These are phyloP conservation scores for Geosmithia morbida DNA, from an alignment of 2,329 filamentous ascomycete species.

Conservation along the genomic window DNA sequence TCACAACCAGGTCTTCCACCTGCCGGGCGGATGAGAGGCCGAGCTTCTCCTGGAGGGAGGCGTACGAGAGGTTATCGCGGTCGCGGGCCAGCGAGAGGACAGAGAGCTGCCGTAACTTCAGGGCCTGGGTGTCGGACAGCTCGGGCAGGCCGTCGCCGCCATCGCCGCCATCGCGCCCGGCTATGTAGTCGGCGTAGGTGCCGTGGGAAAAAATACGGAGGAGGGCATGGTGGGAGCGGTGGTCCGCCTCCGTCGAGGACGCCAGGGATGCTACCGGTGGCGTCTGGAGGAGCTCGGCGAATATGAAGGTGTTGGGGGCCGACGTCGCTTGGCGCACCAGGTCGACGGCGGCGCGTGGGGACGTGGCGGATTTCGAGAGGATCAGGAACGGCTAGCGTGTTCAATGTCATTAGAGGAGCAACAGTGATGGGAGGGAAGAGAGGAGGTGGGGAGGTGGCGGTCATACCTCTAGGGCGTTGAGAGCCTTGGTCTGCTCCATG, in stretches of 20 bases:
- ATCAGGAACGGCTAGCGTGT: constrained; percentile 66
- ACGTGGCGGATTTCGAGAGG: constrained; percentile 73
- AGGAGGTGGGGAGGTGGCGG: background rate
- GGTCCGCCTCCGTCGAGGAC: constrained; percentile 46
- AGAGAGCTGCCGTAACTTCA: constrained; percentile 84
- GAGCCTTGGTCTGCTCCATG: constrained; percentile 63
- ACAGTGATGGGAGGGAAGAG: no score
- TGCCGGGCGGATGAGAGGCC: constrained; percentile 51
- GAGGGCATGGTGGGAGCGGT: constrained; percentile 48
- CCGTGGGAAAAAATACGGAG: constrained; percentile 89
- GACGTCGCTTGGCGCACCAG: constrained; percentile 80
- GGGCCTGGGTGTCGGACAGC: constrained; percentile 56
- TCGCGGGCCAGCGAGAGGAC: constrained; percentile 68
- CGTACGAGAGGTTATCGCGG: constrained; percentile 57
- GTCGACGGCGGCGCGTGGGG: constrained; percentile 72
- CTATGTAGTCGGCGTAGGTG: constrained; percentile 62
- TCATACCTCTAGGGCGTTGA: constrained; percentile 47
- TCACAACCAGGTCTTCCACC: constrained; percentile 77
- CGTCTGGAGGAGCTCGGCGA: constrained; percentile 78
- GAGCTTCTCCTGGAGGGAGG: constrained; percentile 50
- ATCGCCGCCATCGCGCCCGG: background rate
- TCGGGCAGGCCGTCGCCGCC: constrained; percentile 26
- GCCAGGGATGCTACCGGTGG: constrained; percentile 65
- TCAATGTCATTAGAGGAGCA: background rate
- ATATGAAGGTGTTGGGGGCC: constrained; percentile 80